A percentile compares a stretch with the other conserved stretches of the same genome.
phyloP scores from a whole-genome alignment of 1,139 yeast genomes.

The Pichia sp. region DNA sequence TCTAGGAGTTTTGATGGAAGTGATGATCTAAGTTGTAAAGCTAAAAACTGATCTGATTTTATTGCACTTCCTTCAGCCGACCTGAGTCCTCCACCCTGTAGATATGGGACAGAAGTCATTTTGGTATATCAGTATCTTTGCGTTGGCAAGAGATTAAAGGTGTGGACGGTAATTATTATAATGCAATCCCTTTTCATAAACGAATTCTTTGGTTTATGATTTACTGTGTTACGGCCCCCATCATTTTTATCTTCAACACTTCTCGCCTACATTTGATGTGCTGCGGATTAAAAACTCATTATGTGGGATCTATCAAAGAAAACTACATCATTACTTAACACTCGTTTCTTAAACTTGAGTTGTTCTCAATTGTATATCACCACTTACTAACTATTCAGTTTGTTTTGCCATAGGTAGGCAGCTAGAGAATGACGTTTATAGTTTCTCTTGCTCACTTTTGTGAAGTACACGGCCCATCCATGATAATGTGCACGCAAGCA shows the following conservation, averaged over 20 bases:
- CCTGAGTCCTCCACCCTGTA: background rate
- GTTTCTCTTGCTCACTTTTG: slow-evolving; percentile 77
- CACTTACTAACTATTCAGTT: too few relatives aligned
- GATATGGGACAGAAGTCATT: slow-evolving; percentile 26
- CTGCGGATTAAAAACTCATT: background rate
- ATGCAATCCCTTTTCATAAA: background rate
- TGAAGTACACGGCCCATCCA: slow-evolving; percentile 80
- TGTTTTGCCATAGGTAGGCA: too few relatives aligned
- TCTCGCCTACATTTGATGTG: background rate
- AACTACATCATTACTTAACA: too few relatives aligned
- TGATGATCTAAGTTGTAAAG: background rate
- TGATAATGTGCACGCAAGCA: slow-evolving; percentile 67
- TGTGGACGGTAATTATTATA: background rate
- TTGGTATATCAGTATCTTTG: background rate
- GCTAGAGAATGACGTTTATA: slow-evolving; percentile 32
- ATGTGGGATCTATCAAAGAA: too few relatives aligned
- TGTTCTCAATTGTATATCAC: too few relatives aligned
- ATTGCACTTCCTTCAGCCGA: background rate
- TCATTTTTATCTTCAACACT: background rate
- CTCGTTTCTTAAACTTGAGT: too few relatives aligned
- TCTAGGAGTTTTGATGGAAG: slow-evolving; percentile 8
- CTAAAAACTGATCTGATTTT: background rate
- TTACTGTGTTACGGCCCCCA: background rate
- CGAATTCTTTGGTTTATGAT: too few relatives aligned
- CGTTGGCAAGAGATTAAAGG: too few relatives aligned